Conservation (phyloP, 2,329 filamentous ascomycete genomes). For the Colletotrichum echinochloae region DNA sequence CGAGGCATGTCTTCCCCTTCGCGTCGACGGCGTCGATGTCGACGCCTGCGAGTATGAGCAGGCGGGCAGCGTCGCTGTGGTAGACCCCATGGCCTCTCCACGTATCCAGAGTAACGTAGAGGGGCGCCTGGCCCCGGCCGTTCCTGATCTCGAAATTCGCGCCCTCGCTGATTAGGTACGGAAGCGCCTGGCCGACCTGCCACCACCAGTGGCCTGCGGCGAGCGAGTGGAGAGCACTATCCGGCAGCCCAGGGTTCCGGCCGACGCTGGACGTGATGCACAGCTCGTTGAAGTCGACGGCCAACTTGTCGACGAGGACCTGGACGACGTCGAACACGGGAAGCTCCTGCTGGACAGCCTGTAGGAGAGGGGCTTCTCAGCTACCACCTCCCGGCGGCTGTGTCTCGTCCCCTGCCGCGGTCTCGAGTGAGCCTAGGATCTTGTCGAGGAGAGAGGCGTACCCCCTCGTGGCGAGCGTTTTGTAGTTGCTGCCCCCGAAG, state of each 20-base stretch:
- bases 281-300: conserved; percentile 48
- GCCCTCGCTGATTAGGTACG: conserved; percentile 25
- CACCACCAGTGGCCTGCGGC: conserved; percentile 33
- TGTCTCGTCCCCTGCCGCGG: not conserved
- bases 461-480: conserved; percentile 39
- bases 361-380: conserved; percentile 42
- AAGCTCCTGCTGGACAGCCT: conserved; percentile 46
- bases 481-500: not conserved
- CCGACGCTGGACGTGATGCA: not conserved
- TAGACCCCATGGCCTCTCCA: not conserved
- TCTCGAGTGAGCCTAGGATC: conserved; percentile 32
- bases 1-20: conserved; percentile 34
- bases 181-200: conserved; percentile 37
- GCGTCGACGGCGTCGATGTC: conserved; percentile 31
- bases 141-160: conserved; percentile 26
- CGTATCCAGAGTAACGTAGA: conserved; percentile 29
- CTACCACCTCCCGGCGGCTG: not conserved
- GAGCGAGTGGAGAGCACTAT: conserved; percentile 8
- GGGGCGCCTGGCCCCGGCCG: conserved; percentile 25
- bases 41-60: conserved; percentile 18
- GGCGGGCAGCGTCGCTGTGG: conserved; percentile 19
- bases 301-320: conserved; percentile 50
- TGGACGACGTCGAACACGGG: conserved; percentile 52
- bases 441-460: conserved; percentile 41
- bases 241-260: not conserved